Evolutionary conservation across 2,329 filamentous ascomycete genomes (phyloP), one percentile per base, ranked within the genome.

Genomic region (Epichloe sibirici): DNA sequence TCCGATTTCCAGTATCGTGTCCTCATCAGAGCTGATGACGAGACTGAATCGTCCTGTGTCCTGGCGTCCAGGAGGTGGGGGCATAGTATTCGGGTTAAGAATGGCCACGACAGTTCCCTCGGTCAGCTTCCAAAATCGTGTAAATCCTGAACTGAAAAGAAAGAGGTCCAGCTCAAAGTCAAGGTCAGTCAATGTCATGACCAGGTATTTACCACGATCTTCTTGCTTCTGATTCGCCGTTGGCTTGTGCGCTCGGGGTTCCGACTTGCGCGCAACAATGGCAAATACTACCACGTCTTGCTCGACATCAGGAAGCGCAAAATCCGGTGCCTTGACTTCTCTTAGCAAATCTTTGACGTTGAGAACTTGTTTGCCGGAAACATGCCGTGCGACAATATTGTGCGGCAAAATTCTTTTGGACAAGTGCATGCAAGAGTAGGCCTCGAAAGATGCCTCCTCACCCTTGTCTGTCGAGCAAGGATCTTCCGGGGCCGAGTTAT

Each of bases 21-120:
- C 93, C 37, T 86, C 86, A 38, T 88, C 89, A 46, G 86, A 91
- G 55, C 86, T 87, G 57, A 98, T 79, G 13, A 89, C 86, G 4
- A 98, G 74, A 48, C 84, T 88, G 69, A 97, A 98, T 35, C 82
- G 81, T 28, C 90, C 90, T 0, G 86, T 91, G 57, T 90, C 87
- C 15, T 81, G 75, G 55, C 82, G 83, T 21, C 83, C 80, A 1
- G 81, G 81, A 0, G 86, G 86, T 0, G 91, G 91, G 3, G 91
- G 89, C 82, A 98, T 88, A 59, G 97, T 85, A 17, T 76, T 82
- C 1, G 93, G 93, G 63, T 98, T 98, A 34, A 98, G 75, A 28
- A 98, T 87, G 5, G 91, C 93, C 52, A 98, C 75, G 1, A 97
- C 78, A 0, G 90, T 96, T n/a, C 93, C 93, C 2, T 88, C 80